Evolutionary conservation across 2,329 filamentous ascomycete genomes (phyloP).

Genomic region (Botrytis fabae): DNA sequence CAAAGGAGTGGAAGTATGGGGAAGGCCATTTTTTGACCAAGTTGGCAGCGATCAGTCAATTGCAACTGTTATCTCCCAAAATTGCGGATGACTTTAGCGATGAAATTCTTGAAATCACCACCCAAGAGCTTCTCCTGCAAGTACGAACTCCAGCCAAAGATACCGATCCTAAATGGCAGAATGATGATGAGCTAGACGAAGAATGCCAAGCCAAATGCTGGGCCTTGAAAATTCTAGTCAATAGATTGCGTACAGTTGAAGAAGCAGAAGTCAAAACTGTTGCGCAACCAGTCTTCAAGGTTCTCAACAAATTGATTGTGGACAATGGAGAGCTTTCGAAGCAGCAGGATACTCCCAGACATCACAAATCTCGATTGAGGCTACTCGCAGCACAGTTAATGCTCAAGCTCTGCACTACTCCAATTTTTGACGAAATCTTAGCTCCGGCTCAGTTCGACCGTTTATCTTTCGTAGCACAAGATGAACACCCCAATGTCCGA

Average conservation of each 20-base stretch:
- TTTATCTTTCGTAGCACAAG: constrained; percentile 79
- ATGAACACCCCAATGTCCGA: constrained; percentile 71
- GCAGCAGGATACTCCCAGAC: constrained; percentile 69
- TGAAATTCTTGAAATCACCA: constrained; percentile 74
- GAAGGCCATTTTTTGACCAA: constrained; percentile 73
- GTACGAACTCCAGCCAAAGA: constrained; percentile 63
- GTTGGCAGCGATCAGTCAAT: constrained; percentile 68
- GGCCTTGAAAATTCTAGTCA: constrained; percentile 82
- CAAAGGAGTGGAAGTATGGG: constrained; percentile 73
- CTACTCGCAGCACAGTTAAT: constrained; percentile 77
- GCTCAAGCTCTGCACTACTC: constrained; percentile 79
- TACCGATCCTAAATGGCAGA: constrained; percentile 64
- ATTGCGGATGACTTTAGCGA: constrained; percentile 73
- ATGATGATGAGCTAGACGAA: constrained; percentile 68
- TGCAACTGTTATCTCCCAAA: constrained; percentile 73
- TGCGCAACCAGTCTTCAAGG: constrained; percentile 70
- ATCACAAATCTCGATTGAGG: constrained; percentile 78
- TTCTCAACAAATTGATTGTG: constrained; percentile 74
- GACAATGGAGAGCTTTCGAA: constrained; percentile 80
- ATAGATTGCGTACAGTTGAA: constrained; percentile 66
- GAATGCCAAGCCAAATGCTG: constrained; percentile 82
- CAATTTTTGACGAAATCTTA: constrained; percentile 74
- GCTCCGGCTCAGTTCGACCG: constrained; percentile 74
- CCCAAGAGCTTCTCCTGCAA: constrained; percentile 71
- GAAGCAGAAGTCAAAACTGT: constrained; percentile 57